Percentiles rank a stretch among this genome's conserved stretches.
Conservation (phyloP, 176 grass and related monocot species). For the maize (Zea mays) region DNA sequence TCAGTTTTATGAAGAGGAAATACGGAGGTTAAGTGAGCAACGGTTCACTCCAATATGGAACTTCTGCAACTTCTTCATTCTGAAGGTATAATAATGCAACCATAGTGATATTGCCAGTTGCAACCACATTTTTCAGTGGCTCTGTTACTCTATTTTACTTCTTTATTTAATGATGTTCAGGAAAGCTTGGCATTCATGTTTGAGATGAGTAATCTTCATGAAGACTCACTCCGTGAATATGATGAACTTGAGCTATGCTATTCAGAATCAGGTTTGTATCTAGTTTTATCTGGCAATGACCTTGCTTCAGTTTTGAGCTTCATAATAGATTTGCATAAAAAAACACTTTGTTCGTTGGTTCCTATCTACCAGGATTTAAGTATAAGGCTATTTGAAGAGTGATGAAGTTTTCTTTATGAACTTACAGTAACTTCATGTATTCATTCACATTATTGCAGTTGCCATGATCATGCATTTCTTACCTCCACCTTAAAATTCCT, state of each 20-base stretch:
- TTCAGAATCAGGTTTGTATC: slow-evolving; percentile 84
- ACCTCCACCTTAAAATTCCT: background rate
- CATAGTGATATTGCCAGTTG: slow-evolving; percentile 4
- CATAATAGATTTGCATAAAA: background rate
- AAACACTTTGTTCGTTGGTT: background rate
- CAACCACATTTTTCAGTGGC: slow-evolving; percentile 31
- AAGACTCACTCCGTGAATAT: slow-evolving; percentile 97
- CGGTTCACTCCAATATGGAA: slow-evolving; percentile 91
- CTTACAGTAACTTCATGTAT: background rate
- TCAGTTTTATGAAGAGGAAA: slow-evolving; percentile 98
- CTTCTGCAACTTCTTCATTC: slow-evolving; percentile 99
- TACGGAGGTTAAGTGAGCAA: slow-evolving; percentile 90
- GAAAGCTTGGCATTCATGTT: slow-evolving; percentile 99
- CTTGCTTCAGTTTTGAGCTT: slow-evolving; percentile 33
- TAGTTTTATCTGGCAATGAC: slow-evolving; percentile 26
- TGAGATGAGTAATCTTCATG: slow-evolving; percentile 93
- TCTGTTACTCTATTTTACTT: slow-evolving; percentile 19
- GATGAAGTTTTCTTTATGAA: slow-evolving; percentile 1
- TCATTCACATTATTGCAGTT: slow-evolving; percentile 13
- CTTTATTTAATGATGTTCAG: slow-evolving; percentile 48
- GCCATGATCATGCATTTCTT: slow-evolving; percentile 25
- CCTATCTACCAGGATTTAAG: background rate
- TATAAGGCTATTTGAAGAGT: slow-evolving; percentile 31
- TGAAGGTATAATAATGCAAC: slow-evolving; percentile 63
- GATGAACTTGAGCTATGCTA: slow-evolving; percentile 98